Evolutionary conservation across 2,329 filamentous ascomycete species (phyloP).

Genomic region (Epichloe amarillans): DNA sequence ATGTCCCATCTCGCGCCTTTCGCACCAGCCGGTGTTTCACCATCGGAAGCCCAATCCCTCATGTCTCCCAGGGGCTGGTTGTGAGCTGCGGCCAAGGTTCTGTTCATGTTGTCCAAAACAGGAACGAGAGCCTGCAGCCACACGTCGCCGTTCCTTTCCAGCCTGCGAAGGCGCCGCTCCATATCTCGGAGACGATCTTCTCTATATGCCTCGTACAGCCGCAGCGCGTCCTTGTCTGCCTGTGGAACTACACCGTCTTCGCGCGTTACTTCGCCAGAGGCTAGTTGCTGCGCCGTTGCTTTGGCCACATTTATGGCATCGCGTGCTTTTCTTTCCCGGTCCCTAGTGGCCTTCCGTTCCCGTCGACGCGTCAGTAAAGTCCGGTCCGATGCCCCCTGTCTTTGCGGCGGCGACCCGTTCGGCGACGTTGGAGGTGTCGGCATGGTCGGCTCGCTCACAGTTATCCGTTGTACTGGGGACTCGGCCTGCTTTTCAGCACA

Average conservation of each 20-base stretch:
- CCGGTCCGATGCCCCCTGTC: conserved; percentile 13
- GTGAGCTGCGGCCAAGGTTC: conserved; percentile 16
- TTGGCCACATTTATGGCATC: conserved; percentile 12
- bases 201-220: conserved; percentile 27
- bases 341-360: conserved; percentile 20
- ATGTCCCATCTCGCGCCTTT: conserved; percentile 5
- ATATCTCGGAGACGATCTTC: conserved; percentile 32
- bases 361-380: conserved; percentile 20
- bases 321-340: conserved; percentile 13
- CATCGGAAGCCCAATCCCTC: conserved; percentile 21
- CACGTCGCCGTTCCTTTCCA: conserved; percentile 34
- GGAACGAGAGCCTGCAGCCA: conserved; percentile 31
- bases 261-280: conserved; percentile 11
- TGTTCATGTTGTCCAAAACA: conserved; percentile 31
- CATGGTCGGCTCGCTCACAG: conserved; percentile 6
- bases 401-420: conserved; percentile 15
- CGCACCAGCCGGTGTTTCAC: conserved; percentile 10
- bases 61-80: conserved; percentile 8
- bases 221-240: conserved; percentile 22
- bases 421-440: conserved; percentile 20
- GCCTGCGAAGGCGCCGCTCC: conserved; percentile 29
- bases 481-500: neutral
- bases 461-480: neutral
- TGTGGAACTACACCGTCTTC: conserved; percentile 11
- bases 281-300: conserved; percentile 10